A percentile compares a stretch with the other conserved stretches of the same genome.
Evolutionary conservation across 208 protist genomes (phyloP).

Genomic region (Leishmania guyanensis): DNA sequence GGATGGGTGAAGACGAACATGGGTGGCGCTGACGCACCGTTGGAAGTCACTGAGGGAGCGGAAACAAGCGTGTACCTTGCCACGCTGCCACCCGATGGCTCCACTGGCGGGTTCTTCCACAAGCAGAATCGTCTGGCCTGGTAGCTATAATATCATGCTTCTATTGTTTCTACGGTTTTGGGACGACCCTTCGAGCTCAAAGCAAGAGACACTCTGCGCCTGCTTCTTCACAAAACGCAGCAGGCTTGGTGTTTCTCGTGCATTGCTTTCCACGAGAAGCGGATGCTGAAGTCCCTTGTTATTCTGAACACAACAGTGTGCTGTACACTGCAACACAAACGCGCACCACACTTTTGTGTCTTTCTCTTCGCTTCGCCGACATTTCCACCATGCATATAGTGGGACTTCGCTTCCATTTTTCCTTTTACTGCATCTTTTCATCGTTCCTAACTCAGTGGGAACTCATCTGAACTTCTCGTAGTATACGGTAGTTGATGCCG

Average conservation of each 20-base stretch:
- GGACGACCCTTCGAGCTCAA: background rate
- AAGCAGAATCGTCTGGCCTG: conserved; percentile 71
- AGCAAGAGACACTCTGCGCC: background rate
- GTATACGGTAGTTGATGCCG: background rate
- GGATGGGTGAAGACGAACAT: conserved; percentile 81
- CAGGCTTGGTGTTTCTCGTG: background rate
- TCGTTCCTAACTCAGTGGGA: conserved; percentile 1
- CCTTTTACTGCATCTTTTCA: background rate
- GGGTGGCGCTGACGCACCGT: conserved; percentile 45
- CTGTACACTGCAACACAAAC: background rate
- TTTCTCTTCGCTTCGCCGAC: background rate
- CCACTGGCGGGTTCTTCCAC: conserved; percentile 78
- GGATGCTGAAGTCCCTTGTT: background rate
- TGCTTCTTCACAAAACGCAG: background rate
- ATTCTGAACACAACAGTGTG: background rate
- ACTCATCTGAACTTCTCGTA: background rate
- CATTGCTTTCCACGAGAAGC: background rate
- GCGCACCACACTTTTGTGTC: background rate
- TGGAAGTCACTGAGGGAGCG: conserved; percentile 61
- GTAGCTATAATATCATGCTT: conserved; percentile 25
- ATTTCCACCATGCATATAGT: background rate
- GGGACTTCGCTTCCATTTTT: background rate
- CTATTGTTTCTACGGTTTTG: background rate
- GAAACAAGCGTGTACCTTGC: conserved; percentile 77
- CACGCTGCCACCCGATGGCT: conserved; percentile 69